Percentiles rank a stretch among this genome's conserved stretches.
Conservation (phyloP, 2,329 filamentous ascomycete species). For the Trichothecium sympodiale region DNA sequence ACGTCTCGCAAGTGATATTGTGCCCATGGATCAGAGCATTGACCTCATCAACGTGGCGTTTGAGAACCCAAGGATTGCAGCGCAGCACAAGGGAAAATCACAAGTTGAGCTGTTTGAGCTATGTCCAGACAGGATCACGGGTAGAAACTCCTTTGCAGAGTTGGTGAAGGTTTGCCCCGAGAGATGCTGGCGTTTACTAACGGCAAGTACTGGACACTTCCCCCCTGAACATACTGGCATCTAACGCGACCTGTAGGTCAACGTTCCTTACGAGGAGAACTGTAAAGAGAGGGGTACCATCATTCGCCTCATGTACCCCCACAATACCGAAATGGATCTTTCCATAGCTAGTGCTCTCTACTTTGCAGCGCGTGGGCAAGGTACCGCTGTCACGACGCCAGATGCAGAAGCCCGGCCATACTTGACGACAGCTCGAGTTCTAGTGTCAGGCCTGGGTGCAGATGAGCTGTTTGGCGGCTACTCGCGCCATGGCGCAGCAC, state of each 20-base stretch:
- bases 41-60: slow-evolving; percentile 95
- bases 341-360: slow-evolving; percentile 92
- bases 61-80: slow-evolving; percentile 73
- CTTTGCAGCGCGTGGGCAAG: slow-evolving; percentile 74
- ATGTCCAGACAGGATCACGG: slow-evolving; percentile 86
- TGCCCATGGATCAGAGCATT: slow-evolving; percentile 58
- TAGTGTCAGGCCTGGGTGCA: slow-evolving; percentile 86
- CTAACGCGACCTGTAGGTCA: slow-evolving; percentile 36
- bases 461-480: slow-evolving; percentile 97
- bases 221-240: no score
- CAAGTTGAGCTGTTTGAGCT: slow-evolving; percentile 52
- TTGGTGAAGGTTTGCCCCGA: slow-evolving; percentile 56
- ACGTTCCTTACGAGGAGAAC: slow-evolving; percentile 72
- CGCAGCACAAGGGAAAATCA: slow-evolving; percentile 29
- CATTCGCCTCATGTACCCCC: slow-evolving; percentile 72
- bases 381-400: slow-evolving; percentile 26
- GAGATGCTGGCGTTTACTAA: slow-evolving; percentile 73
- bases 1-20: slow-evolving; percentile 63
- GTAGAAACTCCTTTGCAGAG: slow-evolving; percentile 68
- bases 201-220: slow-evolving; percentile 36
- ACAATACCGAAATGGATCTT: slow-evolving; percentile 97
- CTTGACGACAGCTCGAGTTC: slow-evolving; percentile 63
- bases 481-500: slow-evolving; percentile 70
- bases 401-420: slow-evolving; percentile 31
- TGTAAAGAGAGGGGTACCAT: slow-evolving; percentile 57